Conservation (phyloP, 495 filamentous ascomycete species). For the Lentithecium fluviatile region DNA sequence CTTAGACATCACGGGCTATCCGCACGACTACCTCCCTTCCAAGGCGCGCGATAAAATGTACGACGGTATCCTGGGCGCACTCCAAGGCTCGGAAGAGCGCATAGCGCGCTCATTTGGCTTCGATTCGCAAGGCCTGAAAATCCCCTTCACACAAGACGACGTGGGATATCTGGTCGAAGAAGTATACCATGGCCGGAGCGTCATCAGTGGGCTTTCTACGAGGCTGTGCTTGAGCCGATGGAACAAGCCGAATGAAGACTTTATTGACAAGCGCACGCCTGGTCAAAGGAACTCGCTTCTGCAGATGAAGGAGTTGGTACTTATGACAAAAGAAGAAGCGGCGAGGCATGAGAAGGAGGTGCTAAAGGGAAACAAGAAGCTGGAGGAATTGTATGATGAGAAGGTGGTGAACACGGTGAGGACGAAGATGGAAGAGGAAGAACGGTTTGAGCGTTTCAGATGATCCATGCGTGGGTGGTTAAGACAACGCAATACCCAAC, state of each 20-base stretch:
- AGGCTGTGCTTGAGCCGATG: slow-evolving; percentile 76
- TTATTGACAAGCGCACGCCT: slow-evolving; percentile 40
- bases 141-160: slow-evolving; percentile 75
- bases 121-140: slow-evolving; percentile 67
- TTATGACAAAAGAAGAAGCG: slow-evolving; percentile 97
- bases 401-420: slow-evolving; percentile 64
- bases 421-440: slow-evolving; percentile 60
- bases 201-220: slow-evolving; percentile 74
- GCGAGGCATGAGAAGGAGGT: slow-evolving; percentile 75
- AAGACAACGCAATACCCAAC: no score
- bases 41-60: slow-evolving; percentile 89
- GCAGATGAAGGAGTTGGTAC: slow-evolving; percentile 71
- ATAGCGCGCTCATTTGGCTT: slow-evolving; percentile 56
- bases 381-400: slow-evolving; percentile 70
- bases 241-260: slow-evolving; percentile 57
- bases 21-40: slow-evolving; percentile 74
- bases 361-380: slow-evolving; percentile 63
- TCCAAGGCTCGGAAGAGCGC: slow-evolving; percentile 77
- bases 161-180: slow-evolving; percentile 87
- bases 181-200: slow-evolving; percentile 80
- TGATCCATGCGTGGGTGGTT: no score
- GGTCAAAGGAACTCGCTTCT: slow-evolving; percentile 71
- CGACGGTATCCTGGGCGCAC: slow-evolving; percentile 67
- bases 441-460: slow-evolving; percentile 37
- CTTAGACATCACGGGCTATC: slow-evolving; percentile 80